Evolutionary conservation across 2,329 filamentous ascomycete species (phyloP), one percentile per base, ranked within the genome.

Genomic region (Xylariaceae sp.): DNA sequence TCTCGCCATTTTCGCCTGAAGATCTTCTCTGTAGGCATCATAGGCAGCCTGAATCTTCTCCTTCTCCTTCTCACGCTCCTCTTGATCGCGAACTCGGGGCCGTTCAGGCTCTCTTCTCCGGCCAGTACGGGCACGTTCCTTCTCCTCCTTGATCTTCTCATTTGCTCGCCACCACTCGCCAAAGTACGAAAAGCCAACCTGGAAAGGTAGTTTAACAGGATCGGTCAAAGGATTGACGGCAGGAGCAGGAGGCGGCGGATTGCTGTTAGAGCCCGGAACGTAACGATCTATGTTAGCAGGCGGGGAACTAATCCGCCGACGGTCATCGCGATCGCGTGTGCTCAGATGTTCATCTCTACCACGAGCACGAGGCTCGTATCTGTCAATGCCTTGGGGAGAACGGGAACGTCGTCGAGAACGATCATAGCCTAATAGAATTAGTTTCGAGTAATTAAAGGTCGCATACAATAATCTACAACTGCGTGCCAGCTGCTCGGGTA

Each of bases 151-250:
- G 70, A 92, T 88, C 69, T 86, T 86, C 72, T 92, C 88, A 66
- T 92, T 90, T 65, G 87, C 80, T 61, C 89, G 84, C 89, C 89
- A 93, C 89, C 89, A 93, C 73, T 93, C 89, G 15, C 89, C 87
- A 68, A 90, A 93, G 73, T 88, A 93, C 11, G 89, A 92, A 74
- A 93, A 93, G 1, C 89, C 89, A 57, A 92, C 89, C 71, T 93
- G 89, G 63, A 88, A 92, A 2, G 88, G 84, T 8, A 93, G 79
- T 61, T 84, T 84, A 66, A 88, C 79, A 1, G 89, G 89, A 63
- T 93, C 88, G 10, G 83, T 80, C 2, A 93, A 76, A 7, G 88
- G 88, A 65, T 92, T 92, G 15, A 78, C 74, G 0, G 78, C 77
- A 11, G 82, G 74, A 15, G 76, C 73, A 7, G 81, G 77, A 35